Evolutionary conservation across 768 basidiomycete species (phyloP).

Genomic region (Coprinopsis sp.): DNA sequence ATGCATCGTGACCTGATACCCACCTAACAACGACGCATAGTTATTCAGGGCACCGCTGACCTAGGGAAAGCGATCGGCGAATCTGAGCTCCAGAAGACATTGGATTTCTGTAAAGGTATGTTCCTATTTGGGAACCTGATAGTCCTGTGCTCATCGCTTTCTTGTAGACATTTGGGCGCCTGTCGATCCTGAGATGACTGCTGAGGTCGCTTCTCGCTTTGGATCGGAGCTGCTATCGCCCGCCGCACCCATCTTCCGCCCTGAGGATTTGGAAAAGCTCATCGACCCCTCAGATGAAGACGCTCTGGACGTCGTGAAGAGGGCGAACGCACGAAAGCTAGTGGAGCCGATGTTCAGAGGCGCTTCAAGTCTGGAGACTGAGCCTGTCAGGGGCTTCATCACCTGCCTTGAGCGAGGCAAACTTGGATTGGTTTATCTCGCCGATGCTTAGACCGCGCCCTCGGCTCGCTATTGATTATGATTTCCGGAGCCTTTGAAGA

Average conservation of each 20-base stretch:
- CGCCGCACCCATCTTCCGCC: conserved; percentile 18
- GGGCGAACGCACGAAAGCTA: conserved; percentile 17
- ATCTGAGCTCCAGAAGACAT: conserved; percentile 15
- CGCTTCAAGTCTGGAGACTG: conserved; percentile 10
- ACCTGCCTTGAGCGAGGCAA: conserved; percentile 12
- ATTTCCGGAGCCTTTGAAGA: too few relatives aligned
- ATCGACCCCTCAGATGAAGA: conserved; percentile 16
- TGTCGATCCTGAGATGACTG: conserved; percentile 22
- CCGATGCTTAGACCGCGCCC: neutral
- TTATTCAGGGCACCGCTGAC: conserved; percentile 25
- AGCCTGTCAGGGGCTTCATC: conserved; percentile 14
- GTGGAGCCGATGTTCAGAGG: conserved; percentile 16
- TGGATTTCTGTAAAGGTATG: conserved; percentile 17
- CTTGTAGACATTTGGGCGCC: conserved; percentile 22
- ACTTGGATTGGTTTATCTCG: conserved; percentile 11
- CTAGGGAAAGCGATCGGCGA: conserved; percentile 14
- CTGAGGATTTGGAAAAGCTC: conserved; percentile 17
- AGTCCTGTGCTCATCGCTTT: neutral
- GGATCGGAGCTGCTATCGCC: conserved; percentile 19
- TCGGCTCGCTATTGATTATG: neutral
- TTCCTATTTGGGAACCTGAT: neutral
- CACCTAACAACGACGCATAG: conserved; percentile 6
- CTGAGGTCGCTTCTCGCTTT: conserved; percentile 21
- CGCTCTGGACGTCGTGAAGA: conserved; percentile 11
- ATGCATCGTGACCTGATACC: neutral